Conservation (phyloP, 495 filamentous ascomycete genomes). For the Hypoxylon intermedium region DNA sequence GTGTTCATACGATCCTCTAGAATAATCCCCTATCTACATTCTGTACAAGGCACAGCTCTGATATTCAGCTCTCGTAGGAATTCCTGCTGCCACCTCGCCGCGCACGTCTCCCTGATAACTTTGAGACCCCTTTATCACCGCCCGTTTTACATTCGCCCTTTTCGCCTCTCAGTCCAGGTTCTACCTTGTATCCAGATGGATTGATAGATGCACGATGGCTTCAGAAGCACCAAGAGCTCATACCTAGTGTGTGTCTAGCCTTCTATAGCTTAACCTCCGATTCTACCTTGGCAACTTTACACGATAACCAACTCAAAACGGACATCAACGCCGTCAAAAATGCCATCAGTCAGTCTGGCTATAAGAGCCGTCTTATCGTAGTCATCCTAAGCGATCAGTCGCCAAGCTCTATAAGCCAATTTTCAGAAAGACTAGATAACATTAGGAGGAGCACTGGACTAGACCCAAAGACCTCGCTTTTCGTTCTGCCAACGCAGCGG, state of each 20-base stretch:
- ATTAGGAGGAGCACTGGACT: conserved; percentile 80
- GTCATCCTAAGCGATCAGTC: conserved; percentile 77
- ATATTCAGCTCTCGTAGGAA: conserved; percentile 49
- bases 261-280: conserved; percentile 76
- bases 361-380: conserved; percentile 76
- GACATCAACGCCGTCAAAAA: conserved; percentile 80
- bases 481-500: conserved; percentile 56
- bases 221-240: conserved; percentile 79
- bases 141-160: conserved; percentile 81
- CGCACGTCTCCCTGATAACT: conserved; percentile 57
- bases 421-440: conserved; percentile 71
- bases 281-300: conserved; percentile 68
- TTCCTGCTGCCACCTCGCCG: conserved; percentile 58
- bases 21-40: no score
- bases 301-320: conserved; percentile 87
- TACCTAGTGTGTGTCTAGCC: conserved; percentile 80
- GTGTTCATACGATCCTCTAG: no score
- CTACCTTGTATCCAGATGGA: conserved; percentile 84
- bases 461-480: conserved; percentile 76
- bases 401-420: conserved; percentile 61
- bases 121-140: conserved; percentile 51
- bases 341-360: conserved; percentile 68
- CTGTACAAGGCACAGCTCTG: conserved; percentile 5
- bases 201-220: conserved; percentile 82
- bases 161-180: conserved; percentile 82